Evolutionary conservation across 2,329 filamentous ascomycete species (phyloP).

Genomic region (Fusarium armeniacum): DNA sequence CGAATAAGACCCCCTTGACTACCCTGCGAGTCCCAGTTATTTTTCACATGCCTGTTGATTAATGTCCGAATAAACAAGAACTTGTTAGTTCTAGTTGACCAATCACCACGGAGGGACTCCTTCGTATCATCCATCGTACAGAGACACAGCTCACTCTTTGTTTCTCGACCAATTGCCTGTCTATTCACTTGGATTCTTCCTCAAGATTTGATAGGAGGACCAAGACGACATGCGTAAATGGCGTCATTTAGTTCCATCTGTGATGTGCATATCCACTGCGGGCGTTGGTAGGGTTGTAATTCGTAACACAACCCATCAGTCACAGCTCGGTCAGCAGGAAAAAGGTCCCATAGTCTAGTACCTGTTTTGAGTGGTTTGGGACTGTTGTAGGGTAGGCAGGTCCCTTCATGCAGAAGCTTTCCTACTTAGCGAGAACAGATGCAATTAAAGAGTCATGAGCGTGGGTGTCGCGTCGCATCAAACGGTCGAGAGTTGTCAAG

Average conservation of each 20-base stretch:
- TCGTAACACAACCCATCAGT: constrained; percentile 33
- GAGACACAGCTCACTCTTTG: constrained; percentile 15
- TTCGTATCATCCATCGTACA: constrained; percentile 7
- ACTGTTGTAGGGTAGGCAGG: constrained; percentile 32
- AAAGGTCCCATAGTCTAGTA: background rate
- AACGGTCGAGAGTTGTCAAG: constrained; percentile 15
- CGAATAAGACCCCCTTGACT: constrained; percentile 18
- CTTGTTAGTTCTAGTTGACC: constrained; percentile 10
- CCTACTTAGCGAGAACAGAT: constrained; percentile 37
- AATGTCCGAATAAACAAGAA: constrained; percentile 16
- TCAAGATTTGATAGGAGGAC: constrained; percentile 21
- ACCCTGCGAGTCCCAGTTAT: constrained; percentile 27
- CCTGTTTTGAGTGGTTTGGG: background rate
- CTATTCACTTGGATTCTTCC: constrained; percentile 10
- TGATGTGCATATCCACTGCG: constrained; percentile 10
- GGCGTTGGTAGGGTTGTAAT: constrained; percentile 18
- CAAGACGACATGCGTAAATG: constrained; percentile 27
- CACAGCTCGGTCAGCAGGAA: constrained; percentile 27
- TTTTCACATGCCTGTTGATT: constrained; percentile 25
- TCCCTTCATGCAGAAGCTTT: constrained; percentile 18
- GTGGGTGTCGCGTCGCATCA: constrained; percentile 14
- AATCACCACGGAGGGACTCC: constrained; percentile 1
- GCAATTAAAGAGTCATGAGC: constrained; percentile 46
- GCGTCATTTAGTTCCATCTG: constrained; percentile 34
- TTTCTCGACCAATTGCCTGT: constrained; percentile 16